Evolutionary conservation across 1,139 yeast species (phyloP), one percentile per base, ranked within the genome.

Genomic region (Zygotorulaspora mrakii): DNA sequence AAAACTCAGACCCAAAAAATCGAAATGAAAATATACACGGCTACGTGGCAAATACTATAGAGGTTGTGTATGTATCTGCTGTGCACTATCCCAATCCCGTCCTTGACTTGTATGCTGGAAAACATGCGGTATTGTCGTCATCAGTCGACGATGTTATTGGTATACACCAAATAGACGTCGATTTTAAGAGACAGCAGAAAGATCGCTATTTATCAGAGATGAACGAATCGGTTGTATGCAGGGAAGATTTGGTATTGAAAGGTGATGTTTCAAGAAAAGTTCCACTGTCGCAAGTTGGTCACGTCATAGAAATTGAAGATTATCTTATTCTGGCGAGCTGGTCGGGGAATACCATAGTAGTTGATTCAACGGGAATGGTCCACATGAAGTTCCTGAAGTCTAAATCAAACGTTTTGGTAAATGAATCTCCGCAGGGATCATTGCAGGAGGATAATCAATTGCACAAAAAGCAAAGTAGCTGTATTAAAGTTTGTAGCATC

Each of bases 71-170:
- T 29, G 38, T 57, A 3, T 56, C 62, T 2, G 37, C 45, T 11
- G 47, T 39, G 2, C 61, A 58, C 42, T 58, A 48, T 25, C 63
- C 63, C 7, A 49, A 59, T 4, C 64, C 62, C 4, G 49, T 59
- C 6, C 42, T 60, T 13, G 51, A 49, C 26, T 32, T 60, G 18
- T 32, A 36, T 11, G 21, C 29, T 14, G 20, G 45, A 14, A 22
- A 13, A 20, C 38, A 42, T 4, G 13, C 20, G n/a, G 24, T 30
- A 20, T 33, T 48, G 2, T 27, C 37, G 13, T 40, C 49, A 3
- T 46, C 52, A 8, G 42, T 40, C 9, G 42, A 35, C 12, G 33
- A 40, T 7, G 28, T 30, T 5, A 24, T 50, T 17, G 50, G 51
- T 8, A 35, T 42, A 11, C 52, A 48, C 31, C 2, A 16, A 16